These are phyloP conservation scores for Epicoccum sorghinum DNA, from an alignment of 2,329 filamentous ascomycete species.

Conservation along the genomic window DNA sequence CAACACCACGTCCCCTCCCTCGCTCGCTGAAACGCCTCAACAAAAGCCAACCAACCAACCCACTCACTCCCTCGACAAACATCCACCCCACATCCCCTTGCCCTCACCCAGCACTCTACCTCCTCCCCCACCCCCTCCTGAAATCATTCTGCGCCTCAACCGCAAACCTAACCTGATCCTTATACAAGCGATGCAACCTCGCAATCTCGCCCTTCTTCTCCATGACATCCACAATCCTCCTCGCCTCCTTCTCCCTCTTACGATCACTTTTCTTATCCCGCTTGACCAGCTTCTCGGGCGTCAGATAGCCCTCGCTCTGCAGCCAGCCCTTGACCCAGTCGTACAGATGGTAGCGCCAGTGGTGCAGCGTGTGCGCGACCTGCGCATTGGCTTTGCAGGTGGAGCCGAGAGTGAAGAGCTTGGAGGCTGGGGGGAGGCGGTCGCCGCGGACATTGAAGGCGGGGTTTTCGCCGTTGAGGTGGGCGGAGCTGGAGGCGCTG, in stretches of 20 bases:
- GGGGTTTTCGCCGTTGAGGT: slow-evolving; percentile 31
- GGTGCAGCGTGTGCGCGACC: slow-evolving; percentile 72
- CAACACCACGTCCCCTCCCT: too few species aligned
- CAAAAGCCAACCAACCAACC: background rate
- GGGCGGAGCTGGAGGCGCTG: slow-evolving; percentile 26
- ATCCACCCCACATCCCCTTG: background rate
- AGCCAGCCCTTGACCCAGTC: slow-evolving; percentile 72
- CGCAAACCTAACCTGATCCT: slow-evolving; percentile 57
- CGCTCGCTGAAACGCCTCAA: too few species aligned
- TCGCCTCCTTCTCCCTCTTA: slow-evolving; percentile 65
- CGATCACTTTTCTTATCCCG: slow-evolving; percentile 66
- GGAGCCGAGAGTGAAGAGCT: slow-evolving; percentile 38
- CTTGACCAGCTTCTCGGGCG: slow-evolving; percentile 63
- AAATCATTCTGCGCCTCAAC: slow-evolving; percentile 39
- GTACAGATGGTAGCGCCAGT: slow-evolving; percentile 79
- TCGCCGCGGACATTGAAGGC: slow-evolving; percentile 36
- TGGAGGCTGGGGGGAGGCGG: slow-evolving; percentile 35
- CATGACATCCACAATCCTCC: slow-evolving; percentile 70
- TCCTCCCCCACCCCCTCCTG: slow-evolving; percentile 30
- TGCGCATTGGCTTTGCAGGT: slow-evolving; percentile 68
- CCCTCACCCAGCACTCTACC: background rate
- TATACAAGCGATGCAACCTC: slow-evolving; percentile 69
- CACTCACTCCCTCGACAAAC: too few species aligned
- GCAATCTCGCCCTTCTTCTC: slow-evolving; percentile 63
- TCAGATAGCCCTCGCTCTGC: slow-evolving; percentile 62